Conservation (phyloP, 2,329 filamentous ascomycete species). For the Botrytis fabae region DNA sequence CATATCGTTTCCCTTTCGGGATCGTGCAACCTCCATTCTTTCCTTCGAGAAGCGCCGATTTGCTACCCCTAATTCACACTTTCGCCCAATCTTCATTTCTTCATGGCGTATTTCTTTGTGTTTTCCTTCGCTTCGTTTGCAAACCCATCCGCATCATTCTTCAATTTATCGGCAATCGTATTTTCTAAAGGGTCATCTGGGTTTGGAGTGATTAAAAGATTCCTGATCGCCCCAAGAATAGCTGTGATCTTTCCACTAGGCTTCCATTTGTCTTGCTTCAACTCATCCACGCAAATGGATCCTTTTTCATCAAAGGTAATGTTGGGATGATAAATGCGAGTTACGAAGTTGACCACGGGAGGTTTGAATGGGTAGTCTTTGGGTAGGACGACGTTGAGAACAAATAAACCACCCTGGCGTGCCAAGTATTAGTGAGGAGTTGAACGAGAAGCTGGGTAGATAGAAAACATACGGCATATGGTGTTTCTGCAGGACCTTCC, state of each 20-base stretch:
- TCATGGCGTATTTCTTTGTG: conserved; percentile 63
- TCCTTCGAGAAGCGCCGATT: neutral
- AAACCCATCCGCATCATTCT: conserved; percentile 61
- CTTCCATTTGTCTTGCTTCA: conserved; percentile 72
- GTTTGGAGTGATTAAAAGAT: conserved; percentile 66
- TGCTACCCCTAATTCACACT: neutral
- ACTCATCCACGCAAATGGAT: conserved; percentile 71
- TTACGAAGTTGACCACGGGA: conserved; percentile 66
- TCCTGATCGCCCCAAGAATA: conserved; percentile 64
- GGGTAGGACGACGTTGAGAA: conserved; percentile 65
- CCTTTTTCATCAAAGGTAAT: conserved; percentile 73
- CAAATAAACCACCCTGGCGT: conserved; percentile 61
- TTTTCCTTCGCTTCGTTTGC: conserved; percentile 67
- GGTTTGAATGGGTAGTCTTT: conserved; percentile 74
- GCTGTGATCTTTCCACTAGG: conserved; percentile 66
- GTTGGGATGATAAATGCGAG: conserved; percentile 76
- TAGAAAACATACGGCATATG: conserved; percentile 57
- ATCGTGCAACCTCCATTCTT: neutral
- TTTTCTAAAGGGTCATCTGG: conserved; percentile 71
- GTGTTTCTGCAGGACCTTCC: conserved; percentile 63
- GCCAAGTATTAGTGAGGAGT: neutral
- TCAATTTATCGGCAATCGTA: conserved; percentile 67
- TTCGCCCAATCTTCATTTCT: conserved; percentile 6
- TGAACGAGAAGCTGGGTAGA: conserved; percentile 1
- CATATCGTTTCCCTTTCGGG: neutral